Conservation (phyloP, 768 basidiomycete genomes). For the Leucosporidium yakuticum region DNA sequence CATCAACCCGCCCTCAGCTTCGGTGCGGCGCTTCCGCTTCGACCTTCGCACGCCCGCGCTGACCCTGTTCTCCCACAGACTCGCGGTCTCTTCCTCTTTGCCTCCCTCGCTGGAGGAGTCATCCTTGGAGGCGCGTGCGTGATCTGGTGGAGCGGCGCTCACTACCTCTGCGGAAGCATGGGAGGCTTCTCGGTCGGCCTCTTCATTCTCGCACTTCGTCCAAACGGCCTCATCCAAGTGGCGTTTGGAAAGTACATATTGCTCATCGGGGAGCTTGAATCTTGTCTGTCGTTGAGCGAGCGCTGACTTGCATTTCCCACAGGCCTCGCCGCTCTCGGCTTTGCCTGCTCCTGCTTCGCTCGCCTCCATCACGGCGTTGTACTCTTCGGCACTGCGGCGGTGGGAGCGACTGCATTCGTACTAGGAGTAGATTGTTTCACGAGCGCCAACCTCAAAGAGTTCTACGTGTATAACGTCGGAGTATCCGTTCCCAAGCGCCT, state of each 20-base stretch:
- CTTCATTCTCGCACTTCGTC: constrained; percentile 77
- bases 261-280: constrained; percentile 59
- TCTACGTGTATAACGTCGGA: constrained; percentile 76
- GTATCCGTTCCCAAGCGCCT: too few relatives aligned
- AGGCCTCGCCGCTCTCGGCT: constrained; percentile 10
- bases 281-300: not conserved
- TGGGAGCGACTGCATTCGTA: constrained; percentile 79
- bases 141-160: constrained; percentile 86
- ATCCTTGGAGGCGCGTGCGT: constrained; percentile 79
- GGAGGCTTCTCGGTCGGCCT: constrained; percentile 81
- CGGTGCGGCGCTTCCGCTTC: constrained; percentile 36
- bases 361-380: not conserved
- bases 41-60: not conserved
- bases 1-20: constrained; percentile 68
- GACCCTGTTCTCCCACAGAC: constrained; percentile 40
- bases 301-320: not conserved
- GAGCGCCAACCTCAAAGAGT: constrained; percentile 49
- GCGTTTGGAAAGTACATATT: constrained; percentile 79
- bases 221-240: constrained; percentile 68
- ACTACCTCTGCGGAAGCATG: constrained; percentile 65
- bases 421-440: constrained; percentile 58
- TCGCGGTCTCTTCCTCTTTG: constrained; percentile 83
- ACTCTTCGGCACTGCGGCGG: constrained; percentile 1
- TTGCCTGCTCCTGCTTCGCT: not conserved
- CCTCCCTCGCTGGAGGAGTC: constrained; percentile 69